Percentiles rank a stretch among this genome's conserved stretches.
Conservation (phyloP, 768 basidiomycete species). For the Suillus alpinus region DNA sequence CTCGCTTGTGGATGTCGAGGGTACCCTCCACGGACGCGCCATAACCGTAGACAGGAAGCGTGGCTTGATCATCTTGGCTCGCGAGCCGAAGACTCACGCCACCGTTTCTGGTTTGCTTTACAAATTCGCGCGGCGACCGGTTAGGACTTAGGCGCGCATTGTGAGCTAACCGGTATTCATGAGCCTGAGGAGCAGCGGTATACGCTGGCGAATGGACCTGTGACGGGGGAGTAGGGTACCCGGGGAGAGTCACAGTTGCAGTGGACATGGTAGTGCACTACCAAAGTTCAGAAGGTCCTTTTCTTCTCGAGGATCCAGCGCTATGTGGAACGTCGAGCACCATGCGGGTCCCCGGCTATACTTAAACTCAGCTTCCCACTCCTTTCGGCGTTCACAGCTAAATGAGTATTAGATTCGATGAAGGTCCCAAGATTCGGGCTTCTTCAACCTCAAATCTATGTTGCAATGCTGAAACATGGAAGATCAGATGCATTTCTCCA, state of each 20-base stretch:
- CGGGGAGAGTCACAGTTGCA: slow-evolving; percentile 50
- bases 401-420: background rate
- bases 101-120: slow-evolving; percentile 59
- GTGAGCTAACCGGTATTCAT: slow-evolving; percentile 53
- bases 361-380: slow-evolving; percentile 34
- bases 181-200: slow-evolving; percentile 49
- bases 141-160: slow-evolving; percentile 34
- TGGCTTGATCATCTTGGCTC: slow-evolving; percentile 48
- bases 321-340: slow-evolving; percentile 7
- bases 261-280: slow-evolving; percentile 47
- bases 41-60: slow-evolving; percentile 57
- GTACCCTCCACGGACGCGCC: slow-evolving; percentile 52
- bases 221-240: slow-evolving; percentile 39
- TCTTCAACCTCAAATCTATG: no score
- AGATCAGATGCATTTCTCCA: background rate
- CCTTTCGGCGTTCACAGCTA: slow-evolving; percentile 16
- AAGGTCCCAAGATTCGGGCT: background rate
- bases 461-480: background rate
- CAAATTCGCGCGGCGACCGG: slow-evolving; percentile 46
- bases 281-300: slow-evolving; percentile 12
- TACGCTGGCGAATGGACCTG: slow-evolving; percentile 46
- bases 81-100: slow-evolving; percentile 48
- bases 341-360: slow-evolving; percentile 32
- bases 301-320: slow-evolving; percentile 9
- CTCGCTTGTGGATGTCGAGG: slow-evolving; percentile 53